These are phyloP conservation scores for Veloporphyrellus conicus DNA, from an alignment of 1,284 basidiomycete genomes.

Conservation along the genomic window DNA sequence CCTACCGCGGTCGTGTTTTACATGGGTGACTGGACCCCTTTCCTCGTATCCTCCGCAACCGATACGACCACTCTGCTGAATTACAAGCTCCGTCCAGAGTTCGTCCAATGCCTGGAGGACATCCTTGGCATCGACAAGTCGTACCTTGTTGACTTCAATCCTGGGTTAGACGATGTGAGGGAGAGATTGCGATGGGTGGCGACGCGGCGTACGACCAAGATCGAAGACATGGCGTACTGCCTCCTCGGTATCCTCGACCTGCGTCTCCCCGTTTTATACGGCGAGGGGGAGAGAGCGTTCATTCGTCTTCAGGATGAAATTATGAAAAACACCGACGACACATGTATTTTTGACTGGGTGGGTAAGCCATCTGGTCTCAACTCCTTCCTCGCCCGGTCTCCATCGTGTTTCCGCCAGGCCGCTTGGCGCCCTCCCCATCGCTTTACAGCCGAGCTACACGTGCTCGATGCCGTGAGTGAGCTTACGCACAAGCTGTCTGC, in stretches of 20 bases:
- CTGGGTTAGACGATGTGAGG: conserved; percentile 20
- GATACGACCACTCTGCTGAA: conserved; percentile 5
- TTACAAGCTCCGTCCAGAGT: conserved; percentile 21
- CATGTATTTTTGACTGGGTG: conserved; percentile 28
- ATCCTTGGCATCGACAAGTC: conserved; percentile 18
- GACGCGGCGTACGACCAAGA: conserved; percentile 22
- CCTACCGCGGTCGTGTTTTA: conserved; percentile 24
- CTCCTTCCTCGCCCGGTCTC: conserved; percentile 25
- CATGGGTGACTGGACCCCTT: conserved; percentile 25
- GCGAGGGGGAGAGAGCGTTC: conserved; percentile 23
- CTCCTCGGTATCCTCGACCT: conserved; percentile 28
- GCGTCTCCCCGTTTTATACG: conserved; percentile 24
- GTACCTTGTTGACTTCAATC: conserved; percentile 19
- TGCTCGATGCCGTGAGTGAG: conserved; percentile 10
- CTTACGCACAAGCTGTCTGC: conserved; percentile 17
- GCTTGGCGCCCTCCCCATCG: conserved; percentile 13
- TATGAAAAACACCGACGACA: conserved; percentile 28
- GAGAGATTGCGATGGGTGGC: conserved; percentile 26
- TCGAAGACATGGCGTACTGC: conserved; percentile 27
- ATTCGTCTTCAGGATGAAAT: conserved; percentile 30
- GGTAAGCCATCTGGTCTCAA: conserved; percentile 24
- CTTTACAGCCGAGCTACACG: background rate
- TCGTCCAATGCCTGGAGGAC: conserved; percentile 16
- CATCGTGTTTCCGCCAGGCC: conserved; percentile 20
- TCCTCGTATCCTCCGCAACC: conserved; percentile 2